Evolutionary conservation across 805 yeast species (phyloP).

Genomic region (Suhomyces tanzawaensis): DNA sequence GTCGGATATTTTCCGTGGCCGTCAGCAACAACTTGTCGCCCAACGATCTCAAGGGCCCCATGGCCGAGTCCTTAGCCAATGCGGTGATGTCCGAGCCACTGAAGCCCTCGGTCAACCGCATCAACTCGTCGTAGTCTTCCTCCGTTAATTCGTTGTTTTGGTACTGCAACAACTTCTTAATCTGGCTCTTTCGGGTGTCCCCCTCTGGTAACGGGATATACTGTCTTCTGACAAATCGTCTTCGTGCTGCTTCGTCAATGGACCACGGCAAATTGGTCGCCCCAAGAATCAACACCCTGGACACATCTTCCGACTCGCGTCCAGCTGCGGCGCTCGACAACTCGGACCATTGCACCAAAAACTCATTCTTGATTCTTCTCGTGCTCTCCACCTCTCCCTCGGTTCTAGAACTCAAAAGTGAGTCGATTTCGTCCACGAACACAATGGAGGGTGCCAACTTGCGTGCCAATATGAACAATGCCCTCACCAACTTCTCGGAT

Average conservation of each 20-base stretch:
- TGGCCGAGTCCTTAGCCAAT: slow-evolving; percentile 93
- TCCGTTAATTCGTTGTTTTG: slow-evolving; percentile 71
- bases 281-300: slow-evolving; percentile 82
- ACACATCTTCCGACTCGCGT: slow-evolving; percentile 45
- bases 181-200: slow-evolving; percentile 73
- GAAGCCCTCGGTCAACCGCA: slow-evolving; percentile 71
- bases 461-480: slow-evolving; percentile 80
- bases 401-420: slow-evolving; percentile 73
- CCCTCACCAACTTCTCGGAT: slow-evolving; percentile 88
- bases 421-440: slow-evolving; percentile 95
- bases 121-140: slow-evolving; percentile 57
- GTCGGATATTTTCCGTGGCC: slow-evolving; percentile 72
- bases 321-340: slow-evolving; percentile 82
- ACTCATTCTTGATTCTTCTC: slow-evolving; percentile 87
- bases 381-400: slow-evolving; percentile 84
- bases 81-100: slow-evolving; percentile 96
- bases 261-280: slow-evolving; percentile 98
- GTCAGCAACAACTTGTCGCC: slow-evolving; percentile 78
- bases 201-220: slow-evolving; percentile 92
- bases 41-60: slow-evolving; percentile 90
- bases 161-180: slow-evolving; percentile 60
- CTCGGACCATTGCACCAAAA: slow-evolving; percentile 92
- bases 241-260: slow-evolving; percentile 93
- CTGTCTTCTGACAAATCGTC: slow-evolving; percentile 87
- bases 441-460: slow-evolving; percentile 89